Base-by-base conservation (phyloP, 164 flowering plant genomes). In the Vitis rupestris region DNA sequence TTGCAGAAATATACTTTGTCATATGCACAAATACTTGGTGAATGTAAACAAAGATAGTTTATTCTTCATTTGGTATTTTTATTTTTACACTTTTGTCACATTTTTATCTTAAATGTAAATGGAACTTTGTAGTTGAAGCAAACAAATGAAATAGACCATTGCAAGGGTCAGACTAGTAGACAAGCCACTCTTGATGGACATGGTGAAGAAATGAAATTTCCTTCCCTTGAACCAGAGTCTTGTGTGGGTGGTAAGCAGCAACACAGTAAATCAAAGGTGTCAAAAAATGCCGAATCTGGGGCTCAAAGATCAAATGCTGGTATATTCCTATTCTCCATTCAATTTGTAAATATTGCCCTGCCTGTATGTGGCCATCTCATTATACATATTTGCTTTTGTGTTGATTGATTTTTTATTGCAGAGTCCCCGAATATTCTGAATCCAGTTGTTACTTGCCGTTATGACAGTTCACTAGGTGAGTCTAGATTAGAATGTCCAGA, bases 401-500 rank as follows among this genome's bases (percentile, higher is more conserved):
- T 63, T 68, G 30, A 50, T 63, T 71, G 49, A 0, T 62, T 58
- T 61, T 47, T 50, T 5, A 23, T 57, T 65, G 55, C 84, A 76
- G 87, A 72, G 3, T 37, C 61, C 44, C 72, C 66, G 37, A 71
- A 72, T 73, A 63, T 61, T 61, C 67, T 76, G 58, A 79, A 65
- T 75, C 68, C 79, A 58, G 72, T 75, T 67, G 72, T 44, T 74
- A 60, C 66, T 59, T 83, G 89, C 70, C 89, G 89, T 2, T 84
- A 82, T 69, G 92, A 88, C 74, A 87, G 85, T 70, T 87, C 91
- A 63, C 64, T 87, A 73, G 86, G 89, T 87, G 74, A 70, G 78
- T 59, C 17, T 59, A 19, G 15, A 8, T 50, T 37, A 47, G 47
- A 2, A 68, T 49, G 14, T 47, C 56, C 51, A 9, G 49, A 44